These are phyloP conservation scores for Talaromyces sp. DNA, from an alignment of 2,329 filamentous ascomycete genomes.

Conservation along the genomic window DNA sequence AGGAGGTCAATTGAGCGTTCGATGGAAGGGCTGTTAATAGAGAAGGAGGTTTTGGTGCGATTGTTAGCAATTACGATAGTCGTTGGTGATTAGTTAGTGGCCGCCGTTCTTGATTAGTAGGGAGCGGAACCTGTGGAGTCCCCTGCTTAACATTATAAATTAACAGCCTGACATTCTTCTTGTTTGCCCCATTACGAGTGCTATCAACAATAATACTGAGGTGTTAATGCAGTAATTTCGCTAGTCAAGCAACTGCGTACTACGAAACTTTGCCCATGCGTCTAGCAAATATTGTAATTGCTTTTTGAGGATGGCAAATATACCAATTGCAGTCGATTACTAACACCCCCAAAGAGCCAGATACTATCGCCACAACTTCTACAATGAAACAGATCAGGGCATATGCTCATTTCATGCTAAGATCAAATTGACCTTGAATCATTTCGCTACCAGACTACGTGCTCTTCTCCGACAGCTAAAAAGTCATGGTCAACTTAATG, in stretches of 20 bases:
- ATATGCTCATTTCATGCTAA: neutral
- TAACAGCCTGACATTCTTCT: neutral
- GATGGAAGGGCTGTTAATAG: neutral
- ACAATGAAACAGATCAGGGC: neutral
- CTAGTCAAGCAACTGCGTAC: neutral
- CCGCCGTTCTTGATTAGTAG: neutral
- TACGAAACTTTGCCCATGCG: neutral
- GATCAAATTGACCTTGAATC: neutral
- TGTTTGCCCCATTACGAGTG: neutral
- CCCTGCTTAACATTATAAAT: neutral
- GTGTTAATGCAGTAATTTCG: neutral
- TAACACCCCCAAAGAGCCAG: neutral
- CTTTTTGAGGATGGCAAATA: neutral
- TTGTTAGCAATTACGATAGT: neutral
- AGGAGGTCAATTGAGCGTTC: neutral
- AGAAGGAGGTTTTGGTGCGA: conserved; percentile 6
- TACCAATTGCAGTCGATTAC: neutral
- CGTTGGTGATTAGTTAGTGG: neutral
- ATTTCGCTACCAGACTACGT: neutral
- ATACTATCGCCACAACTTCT: neutral
- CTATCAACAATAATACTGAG: neutral
- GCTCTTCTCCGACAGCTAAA: neutral
- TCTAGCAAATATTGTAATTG: neutral
- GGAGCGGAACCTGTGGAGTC: neutral
- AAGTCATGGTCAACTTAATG: neutral